These are phyloP conservation scores for Cladophialophora immunda DNA, from an alignment of 2,329 filamentous ascomycete species.

Conservation along the genomic window DNA sequence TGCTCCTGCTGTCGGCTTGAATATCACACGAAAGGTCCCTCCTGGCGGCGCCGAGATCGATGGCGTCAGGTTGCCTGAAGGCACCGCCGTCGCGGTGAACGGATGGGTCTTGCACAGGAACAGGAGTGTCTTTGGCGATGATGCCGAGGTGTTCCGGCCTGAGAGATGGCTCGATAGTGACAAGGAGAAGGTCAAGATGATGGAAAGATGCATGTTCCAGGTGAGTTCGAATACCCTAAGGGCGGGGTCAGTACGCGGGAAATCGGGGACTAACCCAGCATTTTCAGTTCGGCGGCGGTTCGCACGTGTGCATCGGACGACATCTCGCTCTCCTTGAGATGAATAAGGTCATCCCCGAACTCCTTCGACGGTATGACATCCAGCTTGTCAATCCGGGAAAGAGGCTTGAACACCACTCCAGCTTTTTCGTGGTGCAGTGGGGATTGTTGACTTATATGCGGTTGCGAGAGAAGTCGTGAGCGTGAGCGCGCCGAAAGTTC, in stretches of 20 bases:
- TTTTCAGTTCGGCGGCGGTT: constrained; percentile 60
- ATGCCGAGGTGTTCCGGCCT: constrained; percentile 53
- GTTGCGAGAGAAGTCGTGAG: constrained; percentile 40
- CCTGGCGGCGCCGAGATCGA: constrained; percentile 34
- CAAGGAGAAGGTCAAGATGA: constrained; percentile 50
- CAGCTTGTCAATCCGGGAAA: constrained; percentile 61
- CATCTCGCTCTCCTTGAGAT: constrained; percentile 66
- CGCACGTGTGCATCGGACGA: constrained; percentile 64
- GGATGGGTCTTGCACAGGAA: constrained; percentile 56
- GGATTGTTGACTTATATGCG: constrained; percentile 63
- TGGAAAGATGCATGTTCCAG: constrained; percentile 67
- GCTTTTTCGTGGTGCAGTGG: constrained; percentile 68
- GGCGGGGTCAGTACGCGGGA: neutral
- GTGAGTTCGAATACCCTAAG: constrained; percentile 44
- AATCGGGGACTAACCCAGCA: neutral
- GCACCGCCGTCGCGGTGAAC: constrained; percentile 36
- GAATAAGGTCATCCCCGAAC: constrained; percentile 66
- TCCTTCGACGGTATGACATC: constrained; percentile 64
- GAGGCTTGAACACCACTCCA: constrained; percentile 62
- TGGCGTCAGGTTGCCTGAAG: constrained; percentile 35
- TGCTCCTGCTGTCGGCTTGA: constrained; percentile 41
- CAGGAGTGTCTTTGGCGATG: constrained; percentile 49
- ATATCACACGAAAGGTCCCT: constrained; percentile 43
- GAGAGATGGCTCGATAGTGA: constrained; percentile 54
- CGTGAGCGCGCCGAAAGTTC: neutral